Evolutionary conservation across 1,284 basidiomycete genomes (phyloP), one percentile per base, ranked within the genome.

Genomic region (Fomitopsis pinicola): DNA sequence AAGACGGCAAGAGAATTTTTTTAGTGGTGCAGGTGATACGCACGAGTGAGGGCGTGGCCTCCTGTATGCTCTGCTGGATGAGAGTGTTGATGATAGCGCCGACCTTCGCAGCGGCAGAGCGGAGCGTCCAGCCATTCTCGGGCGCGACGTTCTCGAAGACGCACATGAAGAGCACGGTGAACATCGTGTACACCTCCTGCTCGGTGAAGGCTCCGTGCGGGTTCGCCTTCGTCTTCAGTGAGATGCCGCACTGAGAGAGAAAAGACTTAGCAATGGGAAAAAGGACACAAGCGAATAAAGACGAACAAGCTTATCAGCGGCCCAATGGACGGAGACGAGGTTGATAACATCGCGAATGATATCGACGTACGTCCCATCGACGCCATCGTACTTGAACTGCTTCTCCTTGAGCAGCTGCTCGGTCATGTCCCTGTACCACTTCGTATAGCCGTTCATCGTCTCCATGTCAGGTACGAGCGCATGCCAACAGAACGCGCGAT

Each of bases 301-400:
- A 76, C 88, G 63, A 62, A 91, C 88, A 56, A 91, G 75, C 61
- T 83, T 73, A 60, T 84, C 77, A 3, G 84, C 80, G 33, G 88
- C 78, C 86, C 87, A 90, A 5, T 40, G 38, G 9, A 14, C 75
- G 0, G 89, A 86, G 45, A 87, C 68, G 40, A 83, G 72, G 67
- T 91, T 89, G 71, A 89, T 80, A 22, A 93, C 88, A 66, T 93
- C 86, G 54, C 80, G 79, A 17, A 93, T 82, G 57, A 94, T 78
- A 70, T 95, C 89, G 45, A 94, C 69, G 60, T 77, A 79, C 42
- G 71, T 75, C 19, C 69, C 72, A 5, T 64, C 45, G 14, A 72
- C 64, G 35, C 75, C 78, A 30, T 74, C 71, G 48, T 76, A 69
- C 54, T 59, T 62, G 44, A 78, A 69, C 15, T 78, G 73, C 59